Evolutionary conservation across 2,329 filamentous ascomycete genomes (phyloP).

Genomic region (Pseudocercospora eumusae): DNA sequence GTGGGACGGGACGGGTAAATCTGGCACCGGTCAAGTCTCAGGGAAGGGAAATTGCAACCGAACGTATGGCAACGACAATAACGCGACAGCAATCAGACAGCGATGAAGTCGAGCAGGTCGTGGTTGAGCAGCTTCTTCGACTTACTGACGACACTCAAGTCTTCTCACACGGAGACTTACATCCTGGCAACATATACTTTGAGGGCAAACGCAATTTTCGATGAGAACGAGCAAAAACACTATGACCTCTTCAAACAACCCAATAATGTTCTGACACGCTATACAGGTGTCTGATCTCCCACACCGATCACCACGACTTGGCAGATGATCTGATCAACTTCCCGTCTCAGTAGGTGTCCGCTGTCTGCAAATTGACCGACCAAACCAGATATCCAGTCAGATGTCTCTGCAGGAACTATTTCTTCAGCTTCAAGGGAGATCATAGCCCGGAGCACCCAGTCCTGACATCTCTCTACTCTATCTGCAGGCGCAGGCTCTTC

Average conservation of each 20-base stretch:
- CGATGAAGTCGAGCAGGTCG: not conserved
- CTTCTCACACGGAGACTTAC: not conserved
- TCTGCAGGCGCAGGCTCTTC: conserved; percentile 19
- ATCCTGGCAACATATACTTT: not conserved
- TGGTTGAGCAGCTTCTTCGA: not conserved
- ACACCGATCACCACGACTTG: too few relatives aligned
- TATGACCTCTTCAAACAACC: not conserved
- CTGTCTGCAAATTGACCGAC: conserved; percentile 13
- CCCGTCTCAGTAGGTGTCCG: not conserved
- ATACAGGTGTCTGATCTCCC: not conserved
- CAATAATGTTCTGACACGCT: not conserved
- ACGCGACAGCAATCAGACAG: too few relatives aligned
- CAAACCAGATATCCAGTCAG: conserved; percentile 8
- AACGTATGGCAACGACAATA: too few relatives aligned
- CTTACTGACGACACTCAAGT: not conserved
- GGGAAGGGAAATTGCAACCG: too few relatives aligned
- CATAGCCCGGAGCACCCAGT: conserved; percentile 20
- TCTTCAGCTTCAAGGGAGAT: conserved; percentile 21
- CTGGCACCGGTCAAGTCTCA: too few relatives aligned
- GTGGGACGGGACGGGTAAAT: too few relatives aligned
- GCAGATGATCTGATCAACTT: too few relatives aligned
- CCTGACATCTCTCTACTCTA: conserved; percentile 19
- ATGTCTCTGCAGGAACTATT: conserved; percentile 15
- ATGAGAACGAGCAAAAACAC: not conserved
- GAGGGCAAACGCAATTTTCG: not conserved